Base-by-base conservation (phyloP, 306 rosid genomes). In the Medicago ruthenica region DNA sequence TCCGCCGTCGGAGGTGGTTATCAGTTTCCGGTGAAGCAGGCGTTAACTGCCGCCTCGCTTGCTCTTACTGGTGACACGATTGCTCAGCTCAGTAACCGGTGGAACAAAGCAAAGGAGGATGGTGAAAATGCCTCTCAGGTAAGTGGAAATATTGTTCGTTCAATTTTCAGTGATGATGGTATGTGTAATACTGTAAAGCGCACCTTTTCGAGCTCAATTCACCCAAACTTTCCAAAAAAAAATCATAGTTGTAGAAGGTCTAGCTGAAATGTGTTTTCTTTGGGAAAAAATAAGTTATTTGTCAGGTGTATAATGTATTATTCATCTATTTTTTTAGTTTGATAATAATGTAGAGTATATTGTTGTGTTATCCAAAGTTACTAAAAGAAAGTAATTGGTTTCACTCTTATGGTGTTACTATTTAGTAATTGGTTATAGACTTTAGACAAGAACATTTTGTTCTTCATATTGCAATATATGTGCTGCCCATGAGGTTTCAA, bases 21-120 rank as follows among this genome's bases (percentile, higher is more conserved):
- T 69, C 82, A 50, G 62, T 89, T 95, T 71, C 99, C 99, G 42
- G 27, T 95, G 16, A 87, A 87, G 81, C 97, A 92, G 85, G 94
- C 97, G 47, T 67, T 53, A 67, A 89, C 90, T 7, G 99, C 99
- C 18, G 89, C 91, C 80, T 74, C 91, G 9, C 88, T 85, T 3
- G 69, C 85, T 12, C 83, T 85, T 67, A 48, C 85, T 34, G 88
- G 88, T 12, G 88, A 85, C 70, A 85, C 88, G 21, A 85, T 85
- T n/a, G 88, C 88, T 48, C 88, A 85, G 74, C 85, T 85, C 24
- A 50, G 65, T 3, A 54, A 58, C 59, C 83, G 85, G 41, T 81
- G 88, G 88, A 63, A 27, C 44, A 85, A 85, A 78, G 70, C 81
- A 6, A 57, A 63, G 51, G 44, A 81, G 68, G 27, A 34, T 58